phyloP scores from a whole-genome alignment of 352 stramenopile genomes.

The Globisporangium canariense region DNA sequence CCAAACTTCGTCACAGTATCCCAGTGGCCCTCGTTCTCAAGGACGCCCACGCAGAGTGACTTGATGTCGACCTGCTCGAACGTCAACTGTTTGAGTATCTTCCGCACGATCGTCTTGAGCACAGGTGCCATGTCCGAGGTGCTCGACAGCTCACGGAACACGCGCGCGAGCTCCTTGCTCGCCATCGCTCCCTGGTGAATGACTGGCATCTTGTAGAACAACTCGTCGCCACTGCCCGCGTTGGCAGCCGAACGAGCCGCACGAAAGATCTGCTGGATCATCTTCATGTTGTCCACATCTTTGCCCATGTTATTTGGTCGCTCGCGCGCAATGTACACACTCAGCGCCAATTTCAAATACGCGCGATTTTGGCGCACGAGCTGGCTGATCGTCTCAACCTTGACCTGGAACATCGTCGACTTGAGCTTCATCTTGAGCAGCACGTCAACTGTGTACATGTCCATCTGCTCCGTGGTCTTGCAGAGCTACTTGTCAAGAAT shows the following conservation, averaged over 20 bases:
- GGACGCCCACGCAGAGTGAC: slow-evolving; percentile 68
- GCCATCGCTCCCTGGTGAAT: slow-evolving; percentile 58
- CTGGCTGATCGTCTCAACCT: slow-evolving; percentile 80
- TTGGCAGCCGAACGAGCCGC: slow-evolving; percentile 36
- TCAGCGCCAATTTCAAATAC: slow-evolving; percentile 68
- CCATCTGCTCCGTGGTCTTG: slow-evolving; percentile 48
- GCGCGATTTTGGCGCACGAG: slow-evolving; percentile 65
- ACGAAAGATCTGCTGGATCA: slow-evolving; percentile 86
- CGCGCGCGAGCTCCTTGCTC: slow-evolving; percentile 68
- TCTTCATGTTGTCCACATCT: slow-evolving; percentile 89
- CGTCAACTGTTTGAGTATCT: slow-evolving; percentile 76
- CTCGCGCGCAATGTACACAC: slow-evolving; percentile 70
- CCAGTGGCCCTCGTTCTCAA: slow-evolving; percentile 75
- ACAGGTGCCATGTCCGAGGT: slow-evolving; percentile 69
- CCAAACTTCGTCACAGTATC: slow-evolving; percentile 55
- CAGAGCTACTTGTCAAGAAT: slow-evolving; percentile 29
- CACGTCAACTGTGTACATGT: slow-evolving; percentile 65
- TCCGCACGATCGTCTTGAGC: slow-evolving; percentile 83
- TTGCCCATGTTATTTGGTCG: slow-evolving; percentile 80
- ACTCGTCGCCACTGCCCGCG: slow-evolving; percentile 38
- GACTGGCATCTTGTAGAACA: slow-evolving; percentile 51
- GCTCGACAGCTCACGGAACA: slow-evolving; percentile 80
- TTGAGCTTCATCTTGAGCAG: slow-evolving; percentile 85
- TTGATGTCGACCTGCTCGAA: slow-evolving; percentile 86
- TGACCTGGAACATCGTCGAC: slow-evolving; percentile 86